Base-by-base conservation (phyloP, 2,329 filamentous ascomycete species). In the Emmonsia crescens region DNA sequence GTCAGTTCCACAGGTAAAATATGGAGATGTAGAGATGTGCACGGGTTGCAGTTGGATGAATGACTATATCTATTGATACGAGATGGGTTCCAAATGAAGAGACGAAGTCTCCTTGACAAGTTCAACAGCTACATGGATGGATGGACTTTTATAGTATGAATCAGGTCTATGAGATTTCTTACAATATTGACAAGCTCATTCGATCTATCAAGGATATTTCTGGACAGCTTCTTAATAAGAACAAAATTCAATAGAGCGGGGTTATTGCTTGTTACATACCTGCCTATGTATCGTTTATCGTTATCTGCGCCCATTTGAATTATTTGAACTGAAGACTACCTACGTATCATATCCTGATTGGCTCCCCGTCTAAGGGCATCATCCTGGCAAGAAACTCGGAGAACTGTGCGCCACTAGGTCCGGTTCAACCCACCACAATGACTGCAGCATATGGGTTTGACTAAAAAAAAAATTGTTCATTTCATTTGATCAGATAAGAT, bases 401-500 rank as follows among this genome's bases (percentile, higher is more conserved):
- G n/a, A 24, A 9, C 21, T 24, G 8, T 21, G n/a, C 42, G 21
- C 42, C n/a, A 5, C n/a, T 10, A 42, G 42, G 42, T 19, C 3
- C 42, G 5, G 9, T 21, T 24, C 1, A 48, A 4, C 21, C n/a
- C 21, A 24, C 19, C 2, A 24, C n/a, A 24, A 10, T 48, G 3
- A 21, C 4, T 55, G 10, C 29, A 55, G 12, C 29, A 36, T 29
- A 21, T 33, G 8, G 9, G 29, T 24, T 24, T 9, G 27, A 36
- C 29, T 55, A 55, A n/a, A 55, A 36, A 42, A 21, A 36, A 55
- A 2, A n/a, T 14, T 3, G 3, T 21, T 8, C 27, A 31, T 36
- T 36, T 38, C 51, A 36, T 36, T 55, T 55, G 29, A 38, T 55
- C 51, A 55, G 51, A 55, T 36, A 55, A 55, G n/a, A 36, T 55